phyloP scores from a whole-genome alignment of 345 rosid genomes.

The Aquilaria sinensis region DNA sequence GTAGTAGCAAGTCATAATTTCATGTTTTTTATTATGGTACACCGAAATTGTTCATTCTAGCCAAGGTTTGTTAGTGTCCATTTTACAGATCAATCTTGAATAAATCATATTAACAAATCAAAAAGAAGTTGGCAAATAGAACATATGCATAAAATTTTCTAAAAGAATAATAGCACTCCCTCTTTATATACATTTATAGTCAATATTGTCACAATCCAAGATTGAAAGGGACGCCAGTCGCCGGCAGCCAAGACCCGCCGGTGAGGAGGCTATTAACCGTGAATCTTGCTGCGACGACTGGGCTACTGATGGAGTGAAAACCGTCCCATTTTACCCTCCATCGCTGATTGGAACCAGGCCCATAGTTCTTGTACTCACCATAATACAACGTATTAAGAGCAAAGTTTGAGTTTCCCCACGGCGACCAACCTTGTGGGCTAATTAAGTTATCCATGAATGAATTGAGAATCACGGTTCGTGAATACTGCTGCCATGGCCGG shows the following conservation, averaged over 20 bases:
- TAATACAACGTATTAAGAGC: conserved; percentile 48
- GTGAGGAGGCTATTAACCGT: conserved; percentile 35
- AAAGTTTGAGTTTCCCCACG: conserved; percentile 44
- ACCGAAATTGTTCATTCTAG: no score
- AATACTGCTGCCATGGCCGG: conserved; percentile 70
- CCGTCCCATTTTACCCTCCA: conserved; percentile 55
- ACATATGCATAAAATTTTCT: no score
- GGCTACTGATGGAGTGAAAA: conserved; percentile 34
- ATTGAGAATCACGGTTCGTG: conserved; percentile 49
- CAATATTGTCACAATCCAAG: conserved; percentile 26
- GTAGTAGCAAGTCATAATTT: no score
- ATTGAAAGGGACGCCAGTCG: conserved; percentile 42
- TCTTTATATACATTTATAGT: not conserved
- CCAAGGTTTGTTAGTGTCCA: no score
- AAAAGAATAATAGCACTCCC: not conserved
- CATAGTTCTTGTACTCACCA: conserved; percentile 51
- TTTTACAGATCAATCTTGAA: no score
- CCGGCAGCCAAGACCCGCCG: conserved; percentile 48
- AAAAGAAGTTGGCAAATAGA: no score
- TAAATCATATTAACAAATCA: no score
- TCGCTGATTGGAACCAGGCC: conserved; percentile 40
- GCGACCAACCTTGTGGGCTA: conserved; percentile 62
- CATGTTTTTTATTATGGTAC: no score
- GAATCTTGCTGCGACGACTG: conserved; percentile 33
- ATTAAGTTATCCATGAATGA: conserved; percentile 40